Evolutionary conservation across 495 filamentous ascomycete species (phyloP), one percentile per base, ranked within the genome.

Genomic region (Xylaria bambusicola): DNA sequence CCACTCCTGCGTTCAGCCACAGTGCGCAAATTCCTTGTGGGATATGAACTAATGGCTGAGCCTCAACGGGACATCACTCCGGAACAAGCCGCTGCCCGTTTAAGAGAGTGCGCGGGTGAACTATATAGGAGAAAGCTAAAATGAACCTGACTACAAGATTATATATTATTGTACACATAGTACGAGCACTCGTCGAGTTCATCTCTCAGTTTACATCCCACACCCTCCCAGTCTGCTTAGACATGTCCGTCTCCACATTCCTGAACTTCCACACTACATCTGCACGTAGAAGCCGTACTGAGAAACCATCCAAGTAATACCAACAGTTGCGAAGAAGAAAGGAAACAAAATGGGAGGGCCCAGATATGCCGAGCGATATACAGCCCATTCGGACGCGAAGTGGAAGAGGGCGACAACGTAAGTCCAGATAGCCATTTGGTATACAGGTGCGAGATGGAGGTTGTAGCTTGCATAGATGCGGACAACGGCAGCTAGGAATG

Each of bases 51-150:
- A 79, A 85, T 98, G 86, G 94, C 89, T 2, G 94, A 98, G 74
- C 94, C 94, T 24, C 94, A 98, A 73, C 84, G 94, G 48, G 94
- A 98, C 71, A 98, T 98, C 66, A 98, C 95, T 1, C 93, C 94
- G 0, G 94, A 98, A 73, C 94, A 98, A 71, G 94, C 95, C 12
- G 90, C 94, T 26, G 86, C 84, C 27, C 84, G 84, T 36, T 73
- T 98, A 50, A 81, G 92, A 60, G 79, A 80, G 51, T 80, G 89
- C 49, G 91, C 87, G 0, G 92, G 92, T 6, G 84, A 89, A 72
- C 74, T 97, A 51, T 98, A 98, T 67, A 84, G 94, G 58, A 89
- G 86, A 73, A 81, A 82, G 62, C 58, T 90, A 59, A 67, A 81
- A 50, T 75, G 38, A 21, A 17, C 15, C 7, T 12, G 13, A 38